Evolutionary conservation across 768 basidiomycete species (phyloP), one percentile per base, ranked within the genome.

Genomic region (Russula griseocarnosa): DNA sequence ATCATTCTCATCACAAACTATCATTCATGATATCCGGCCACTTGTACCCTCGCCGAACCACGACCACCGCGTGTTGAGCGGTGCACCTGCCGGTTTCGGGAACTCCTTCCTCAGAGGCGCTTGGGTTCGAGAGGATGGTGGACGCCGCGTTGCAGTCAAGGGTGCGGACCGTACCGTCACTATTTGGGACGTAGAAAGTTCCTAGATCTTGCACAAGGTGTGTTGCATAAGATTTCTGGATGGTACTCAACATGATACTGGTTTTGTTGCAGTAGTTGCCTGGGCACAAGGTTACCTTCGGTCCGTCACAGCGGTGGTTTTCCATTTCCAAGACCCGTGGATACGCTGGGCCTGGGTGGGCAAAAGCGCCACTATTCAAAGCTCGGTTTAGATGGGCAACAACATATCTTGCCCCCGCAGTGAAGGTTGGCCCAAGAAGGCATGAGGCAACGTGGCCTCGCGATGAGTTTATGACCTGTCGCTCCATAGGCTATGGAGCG

Each of bases 211-310:
- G 67, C 93, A 92, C 79, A 92, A 94, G 83, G 87, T 94, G 47
- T 8, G 72, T 65, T 44, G 9, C 14, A 2, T n/a, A n/a, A 70
- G 66, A 44, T 54, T 47, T 58, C 51, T 34, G n/a, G 61, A 22
- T 16, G 20, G 13, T 10, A 11, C 24, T 51, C 26, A 47, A 54
- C 38, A 28, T 62, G 22, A 57, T 36, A 2, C 20, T 46, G 9
- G 11, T 36, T 62, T 40, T 51, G 53, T 38, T 22, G 65, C 10
- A n/a, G 16, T 55, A 92, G 91, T 82, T 98, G 61, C 93, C 96
- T 44, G 96, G 96, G 16, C 96, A 99, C 74, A 97, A 93, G 74
- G 95, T 96, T 13, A 95, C 95, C n/a, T n/a, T n/a, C n/a, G n/a
- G n/a, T n/a, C n/a, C 0, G 94, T 98, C 16, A 94, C 93, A 1